Base-by-base conservation (phyloP, 2,329 filamentous ascomycete species). In the Phialophora verrucosa region DNA sequence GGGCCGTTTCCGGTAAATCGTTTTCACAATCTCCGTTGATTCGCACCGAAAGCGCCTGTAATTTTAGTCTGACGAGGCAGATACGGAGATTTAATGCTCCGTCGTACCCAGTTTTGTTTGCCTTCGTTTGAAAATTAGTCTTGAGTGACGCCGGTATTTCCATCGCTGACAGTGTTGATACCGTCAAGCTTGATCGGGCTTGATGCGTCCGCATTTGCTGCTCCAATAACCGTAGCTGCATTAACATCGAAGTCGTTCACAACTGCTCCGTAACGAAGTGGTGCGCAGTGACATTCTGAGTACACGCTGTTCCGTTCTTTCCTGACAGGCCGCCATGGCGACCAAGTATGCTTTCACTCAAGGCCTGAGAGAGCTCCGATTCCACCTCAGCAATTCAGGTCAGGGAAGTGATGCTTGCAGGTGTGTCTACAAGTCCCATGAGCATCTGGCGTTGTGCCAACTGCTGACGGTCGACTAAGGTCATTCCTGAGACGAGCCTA, bases 351-450 rank as follows among this genome's bases (percentile, higher is more conserved):
- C 89, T 74, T 99, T 99, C 83, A 87, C 88, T 73, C 90, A 92
- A 80, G 84, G 88, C 72, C 85, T 99, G 79, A 96, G 93, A 86
- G 95, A 99, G 86, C 86, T 99, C 78, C 91, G 95, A 78, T 99
- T 99, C 83, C 86, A 96, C 75, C 94, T 98, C 83, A 98, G 95
- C 85, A 94, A 98, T 83, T 93, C 92, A 61, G 91, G 91, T 72
- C 91, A 96, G 78, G 89, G 92, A 78, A 97, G 94, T 84, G 91
- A 92, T 75, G 89, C 92, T 70, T 90, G 91, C 71, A 89, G 95
- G 95, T 96, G 84, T 76, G 85, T 58, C 51, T 29, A 25, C 27
- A 31, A 29, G 59, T 47, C 56, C 61, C 10, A n/a, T n/a, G 38
- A 44, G 5, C 38, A n/a, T 44, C 14, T 6, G 38, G 14, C 38